phyloP scores from a whole-genome alignment of 148 eudicot genomes.

The Euryodendron excelsum region DNA sequence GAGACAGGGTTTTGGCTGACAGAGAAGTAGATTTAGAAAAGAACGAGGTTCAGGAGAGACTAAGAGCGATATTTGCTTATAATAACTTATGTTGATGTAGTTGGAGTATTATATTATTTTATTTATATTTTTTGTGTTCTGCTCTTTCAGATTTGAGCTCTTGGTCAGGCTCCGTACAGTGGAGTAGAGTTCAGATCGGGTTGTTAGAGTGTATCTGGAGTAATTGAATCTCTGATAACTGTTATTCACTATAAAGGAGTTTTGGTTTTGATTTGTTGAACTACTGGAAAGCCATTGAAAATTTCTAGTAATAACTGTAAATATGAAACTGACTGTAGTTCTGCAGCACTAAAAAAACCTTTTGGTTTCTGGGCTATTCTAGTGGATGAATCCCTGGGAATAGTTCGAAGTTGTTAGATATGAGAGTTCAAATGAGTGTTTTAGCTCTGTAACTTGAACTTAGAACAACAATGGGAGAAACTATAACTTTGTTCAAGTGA shows the following conservation, averaged over 20 bases:
- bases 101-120: not conserved
- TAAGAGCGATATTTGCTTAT: too few species aligned
- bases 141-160: conserved; percentile 11
- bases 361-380: not conserved
- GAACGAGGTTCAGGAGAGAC: too few species aligned
- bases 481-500: conserved; percentile 17
- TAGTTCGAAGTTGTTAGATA: not conserved
- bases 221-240: not conserved
- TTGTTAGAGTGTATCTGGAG: not conserved
- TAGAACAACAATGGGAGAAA: conserved; percentile 24
- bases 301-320: not conserved
- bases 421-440: not conserved
- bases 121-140: not conserved
- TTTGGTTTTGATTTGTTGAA: not conserved
- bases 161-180: not conserved
- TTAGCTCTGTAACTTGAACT: conserved; percentile 6
- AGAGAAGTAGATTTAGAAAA: not conserved
- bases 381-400: not conserved
- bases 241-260: not conserved
- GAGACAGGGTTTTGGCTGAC: not conserved
- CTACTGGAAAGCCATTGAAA: not conserved
- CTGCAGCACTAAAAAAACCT: not conserved
- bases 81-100: not conserved
- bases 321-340: not conserved
- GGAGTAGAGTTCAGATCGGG: not conserved